These are phyloP conservation scores for Vicia villosa DNA, from an alignment of 306 rosid species.

Conservation along the genomic window DNA sequence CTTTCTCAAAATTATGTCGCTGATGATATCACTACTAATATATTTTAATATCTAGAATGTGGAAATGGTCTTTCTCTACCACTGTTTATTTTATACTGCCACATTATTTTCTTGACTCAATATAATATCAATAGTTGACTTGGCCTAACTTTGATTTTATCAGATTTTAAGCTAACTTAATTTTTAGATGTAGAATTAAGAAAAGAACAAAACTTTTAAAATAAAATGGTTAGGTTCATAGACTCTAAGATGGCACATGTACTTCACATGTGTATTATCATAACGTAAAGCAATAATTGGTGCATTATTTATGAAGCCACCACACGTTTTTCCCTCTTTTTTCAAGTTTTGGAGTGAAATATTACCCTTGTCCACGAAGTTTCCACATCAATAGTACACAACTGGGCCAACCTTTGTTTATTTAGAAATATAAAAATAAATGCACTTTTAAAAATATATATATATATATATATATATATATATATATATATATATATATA, in stretches of 20 bases:
- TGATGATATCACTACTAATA: no score
- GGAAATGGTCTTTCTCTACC: no score
- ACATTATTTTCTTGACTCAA: not conserved
- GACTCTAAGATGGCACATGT: constrained; percentile 18
- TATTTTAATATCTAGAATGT: no score
- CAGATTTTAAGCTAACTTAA: not conserved
- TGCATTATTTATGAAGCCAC: constrained; percentile 15
- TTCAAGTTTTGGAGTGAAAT: not conserved
- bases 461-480: not conserved
- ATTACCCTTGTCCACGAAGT: not conserved
- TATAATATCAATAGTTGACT: not conserved
- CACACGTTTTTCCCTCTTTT: not conserved
- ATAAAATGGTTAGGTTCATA: not conserved
- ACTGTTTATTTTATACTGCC: no score
- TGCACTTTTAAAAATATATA: not conserved
- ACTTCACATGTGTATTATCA: not conserved
- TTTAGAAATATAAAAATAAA: no score
- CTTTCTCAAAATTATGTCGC: no score
- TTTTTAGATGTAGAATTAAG: not conserved
- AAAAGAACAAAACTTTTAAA: not conserved
- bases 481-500: not conserved
- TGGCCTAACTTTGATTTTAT: not conserved
- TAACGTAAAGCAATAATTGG: constrained; percentile 31
- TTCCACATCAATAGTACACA: not conserved
- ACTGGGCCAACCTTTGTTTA: no score